Base-by-base conservation (phyloP, 2,329 filamentous ascomycete genomes). In the Aspergillus sergii region DNA sequence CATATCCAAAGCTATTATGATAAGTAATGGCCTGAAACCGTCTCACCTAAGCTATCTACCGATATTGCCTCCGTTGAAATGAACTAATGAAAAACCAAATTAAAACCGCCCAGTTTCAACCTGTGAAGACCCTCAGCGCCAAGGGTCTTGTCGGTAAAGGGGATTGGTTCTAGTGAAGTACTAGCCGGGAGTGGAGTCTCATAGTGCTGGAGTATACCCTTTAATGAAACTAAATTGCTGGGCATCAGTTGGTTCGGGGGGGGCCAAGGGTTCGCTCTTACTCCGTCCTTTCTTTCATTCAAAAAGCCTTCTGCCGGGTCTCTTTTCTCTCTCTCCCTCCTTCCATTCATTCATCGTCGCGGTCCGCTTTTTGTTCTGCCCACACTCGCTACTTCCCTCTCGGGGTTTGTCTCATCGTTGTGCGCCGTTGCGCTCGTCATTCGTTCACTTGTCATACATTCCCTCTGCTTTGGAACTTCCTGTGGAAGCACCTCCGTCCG, bases 401-500 rank as follows among this genome's bases (percentile, higher is more conserved):
- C 41, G n/a, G 32, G 51, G 21, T 26, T 34, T 26, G 30, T 19
- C 32, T 63, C 36, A 14, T n/a, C 26, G 16, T n/a, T 51, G 48
- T 57, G 53, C 41, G 21, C 41, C 39, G 41, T 36, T 59, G 60
- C 60, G 56, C 60, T 43, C 23, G 68, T 68, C 72, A 62, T 60
- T 73, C 73, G 56, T 66, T 72, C 28, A 39, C 23, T 34, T 39
- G 64, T 57, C 10, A 39, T 39, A 39, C 36, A 39, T 50, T 28
- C 14, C 57, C 55, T 43, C 21, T 60, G 19, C 34, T 58, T 54
- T 50, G 45, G 19, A 30, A 63, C 66, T 69, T 68, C 64, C 66
- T 54, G 67, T 55, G 59, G 61, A 65, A 68, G 63, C 64, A 23
- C 14, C 50, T 64, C 66, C 59, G 54, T 68, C 64, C 67, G 45